These are phyloP conservation scores for Rhipidocladum racemiflorum DNA, from an alignment of 176 grass and related monocot genomes.

Conservation along the genomic window DNA sequence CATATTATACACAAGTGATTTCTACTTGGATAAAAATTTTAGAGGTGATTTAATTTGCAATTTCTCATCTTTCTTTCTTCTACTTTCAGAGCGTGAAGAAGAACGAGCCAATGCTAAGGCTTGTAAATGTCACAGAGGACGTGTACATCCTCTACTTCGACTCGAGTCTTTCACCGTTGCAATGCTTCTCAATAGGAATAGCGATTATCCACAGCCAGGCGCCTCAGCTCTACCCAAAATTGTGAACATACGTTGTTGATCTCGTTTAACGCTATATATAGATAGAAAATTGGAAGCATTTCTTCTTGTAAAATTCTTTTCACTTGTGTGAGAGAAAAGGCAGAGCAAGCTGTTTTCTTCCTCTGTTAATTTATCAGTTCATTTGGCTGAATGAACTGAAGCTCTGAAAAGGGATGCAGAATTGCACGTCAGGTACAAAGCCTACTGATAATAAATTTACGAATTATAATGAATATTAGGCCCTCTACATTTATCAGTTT, in stretches of 20 bases:
- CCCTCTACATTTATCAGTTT: background rate
- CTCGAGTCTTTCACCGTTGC: constrained; percentile 46
- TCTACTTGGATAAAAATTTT: background rate
- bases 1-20: background rate
- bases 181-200: constrained; percentile 68
- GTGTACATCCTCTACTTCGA: constrained; percentile 58
- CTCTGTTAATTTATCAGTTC: background rate
- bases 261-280: background rate
- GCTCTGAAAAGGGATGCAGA: background rate
- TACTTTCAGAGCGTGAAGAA: constrained; percentile 47
- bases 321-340: background rate
- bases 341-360: background rate
- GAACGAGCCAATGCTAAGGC: constrained; percentile 37
- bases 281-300: background rate
- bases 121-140: constrained; percentile 48
- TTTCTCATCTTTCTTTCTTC: background rate
- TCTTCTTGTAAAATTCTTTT: background rate
- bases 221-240: constrained; percentile 35
- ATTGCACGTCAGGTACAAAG: background rate
- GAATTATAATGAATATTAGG: background rate
- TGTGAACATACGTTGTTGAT: constrained; percentile 32
- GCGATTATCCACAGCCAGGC: constrained; percentile 53
- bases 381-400: background rate
- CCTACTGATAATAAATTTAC: background rate
- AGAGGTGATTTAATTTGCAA: background rate